Percentiles rank a stretch among this genome's conserved stretches.
Evolutionary conservation across 1,284 basidiomycete genomes (phyloP).

Genomic region (Ustilago shanxiensis): DNA sequence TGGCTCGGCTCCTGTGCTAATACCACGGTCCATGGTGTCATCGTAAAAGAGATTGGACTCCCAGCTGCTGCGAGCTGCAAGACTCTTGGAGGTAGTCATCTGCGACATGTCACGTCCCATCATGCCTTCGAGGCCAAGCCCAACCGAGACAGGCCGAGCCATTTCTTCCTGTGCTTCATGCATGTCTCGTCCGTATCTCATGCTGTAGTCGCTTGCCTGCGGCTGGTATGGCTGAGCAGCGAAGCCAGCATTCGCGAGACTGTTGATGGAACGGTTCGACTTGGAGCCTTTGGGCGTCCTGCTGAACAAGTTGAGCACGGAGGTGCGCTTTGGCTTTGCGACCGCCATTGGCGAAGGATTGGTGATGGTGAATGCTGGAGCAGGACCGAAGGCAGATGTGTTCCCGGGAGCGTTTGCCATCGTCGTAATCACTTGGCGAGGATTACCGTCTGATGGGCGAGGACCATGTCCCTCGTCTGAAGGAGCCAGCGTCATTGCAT

Average conservation of each 20-base stretch:
- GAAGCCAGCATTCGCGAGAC: slow-evolving; percentile 8
- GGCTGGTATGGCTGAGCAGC: slow-evolving; percentile 6
- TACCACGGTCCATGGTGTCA: slow-evolving; percentile 33
- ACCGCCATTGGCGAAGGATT: slow-evolving; percentile 35
- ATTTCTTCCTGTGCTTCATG: slow-evolving; percentile 1
- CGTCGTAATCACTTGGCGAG: slow-evolving; percentile 22
- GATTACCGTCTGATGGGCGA: slow-evolving; percentile 5
- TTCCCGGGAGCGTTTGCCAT: slow-evolving; percentile 16
- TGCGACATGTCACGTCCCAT: slow-evolving; percentile 41
- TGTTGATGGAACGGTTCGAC: slow-evolving; percentile 30
- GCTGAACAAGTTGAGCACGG: slow-evolving; percentile 35
- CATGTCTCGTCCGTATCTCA: slow-evolving; percentile 2
- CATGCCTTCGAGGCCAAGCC: slow-evolving; percentile 48
- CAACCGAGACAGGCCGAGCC: slow-evolving; percentile 32
- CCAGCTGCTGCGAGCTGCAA: slow-evolving; percentile 57
- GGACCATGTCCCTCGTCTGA: slow-evolving; percentile 31
- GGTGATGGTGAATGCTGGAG: slow-evolving; percentile 33
- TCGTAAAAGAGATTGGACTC: slow-evolving; percentile 58
- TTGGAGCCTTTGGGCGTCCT: slow-evolving; percentile 13
- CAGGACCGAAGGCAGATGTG: slow-evolving; percentile 8
- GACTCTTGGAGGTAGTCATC: slow-evolving; percentile 43
- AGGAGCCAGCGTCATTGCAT: slow-evolving; percentile 44
- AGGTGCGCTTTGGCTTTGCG: slow-evolving; percentile 37
- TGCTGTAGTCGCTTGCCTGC: slow-evolving; percentile 2
- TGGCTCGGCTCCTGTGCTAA: slow-evolving; percentile 22